phyloP scores from a whole-genome alignment of 2,329 filamentous ascomycete species.

The Nemania sp. region DNA sequence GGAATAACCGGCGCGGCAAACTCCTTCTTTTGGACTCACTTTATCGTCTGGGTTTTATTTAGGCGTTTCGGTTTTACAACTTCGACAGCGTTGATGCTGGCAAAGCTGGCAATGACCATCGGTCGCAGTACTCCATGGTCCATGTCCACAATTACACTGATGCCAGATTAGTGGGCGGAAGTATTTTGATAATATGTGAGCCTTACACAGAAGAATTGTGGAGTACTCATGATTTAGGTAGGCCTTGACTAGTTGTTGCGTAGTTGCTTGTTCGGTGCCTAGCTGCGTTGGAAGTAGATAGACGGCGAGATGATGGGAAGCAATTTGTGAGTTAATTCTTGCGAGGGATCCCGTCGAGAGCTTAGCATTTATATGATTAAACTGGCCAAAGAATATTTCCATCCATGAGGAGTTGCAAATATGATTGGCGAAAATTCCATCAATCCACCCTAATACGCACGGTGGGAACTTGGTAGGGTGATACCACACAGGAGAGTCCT shows the following conservation, averaged over 20 bases:
- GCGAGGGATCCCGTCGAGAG: no score
- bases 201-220: constrained; percentile 8
- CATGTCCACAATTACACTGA: constrained; percentile 12
- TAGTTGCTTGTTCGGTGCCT: no score
- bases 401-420: not conserved
- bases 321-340: no score
- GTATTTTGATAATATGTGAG: not conserved
- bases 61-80: rapidly evolving
- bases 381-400: no score
- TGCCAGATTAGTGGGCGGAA: not conserved
- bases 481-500: not conserved
- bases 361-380: no score
- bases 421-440: not conserved
- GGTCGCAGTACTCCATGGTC: not conserved
- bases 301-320: no score
- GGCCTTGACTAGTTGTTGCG: not conserved
- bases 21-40: not conserved
- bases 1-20: no score
- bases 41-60: no score
- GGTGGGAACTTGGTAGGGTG: not conserved
- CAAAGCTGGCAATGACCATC: constrained; percentile 2
- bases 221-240: not conserved
- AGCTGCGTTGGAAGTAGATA: no score
- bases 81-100: not conserved
- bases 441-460: not conserved